These are phyloP conservation scores for Sedum album DNA, from an alignment of 164 flowering plant genomes.

Conservation along the genomic window DNA sequence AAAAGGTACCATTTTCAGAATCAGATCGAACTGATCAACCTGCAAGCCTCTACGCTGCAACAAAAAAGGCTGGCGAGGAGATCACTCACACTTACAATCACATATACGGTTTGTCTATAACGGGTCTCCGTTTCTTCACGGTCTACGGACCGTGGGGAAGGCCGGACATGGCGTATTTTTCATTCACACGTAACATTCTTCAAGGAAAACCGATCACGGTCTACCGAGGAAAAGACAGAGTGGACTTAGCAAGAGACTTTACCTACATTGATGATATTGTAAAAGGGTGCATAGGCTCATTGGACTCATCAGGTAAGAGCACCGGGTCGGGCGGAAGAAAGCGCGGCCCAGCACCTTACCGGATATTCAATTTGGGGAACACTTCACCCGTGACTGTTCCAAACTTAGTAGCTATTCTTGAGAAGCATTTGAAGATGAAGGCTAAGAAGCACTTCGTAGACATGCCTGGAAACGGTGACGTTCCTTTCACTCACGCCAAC, in stretches of 20 bases:
- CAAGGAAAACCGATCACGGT: slow-evolving; percentile 72
- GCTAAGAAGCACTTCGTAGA: slow-evolving; percentile 56
- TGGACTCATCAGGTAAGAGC: slow-evolving; percentile 61
- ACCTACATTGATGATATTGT: slow-evolving; percentile 61
- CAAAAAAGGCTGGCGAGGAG: slow-evolving; percentile 63
- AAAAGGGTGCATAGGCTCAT: slow-evolving; percentile 56
- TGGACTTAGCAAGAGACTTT: slow-evolving; percentile 67
- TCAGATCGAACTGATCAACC: slow-evolving; percentile 68
- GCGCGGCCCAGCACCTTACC: slow-evolving; percentile 52
- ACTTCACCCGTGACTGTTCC: slow-evolving; percentile 81
- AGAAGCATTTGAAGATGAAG: slow-evolving; percentile 55
- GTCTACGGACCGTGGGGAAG: slow-evolving; percentile 72
- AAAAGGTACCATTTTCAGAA: slow-evolving; percentile 59
- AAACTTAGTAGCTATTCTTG: slow-evolving; percentile 47
- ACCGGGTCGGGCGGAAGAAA: slow-evolving; percentile 70
- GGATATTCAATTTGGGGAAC: slow-evolving; percentile 69
- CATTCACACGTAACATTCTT: slow-evolving; percentile 55
- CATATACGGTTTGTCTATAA: slow-evolving; percentile 53
- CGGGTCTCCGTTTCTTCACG: slow-evolving; percentile 69
- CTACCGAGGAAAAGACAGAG: slow-evolving; percentile 61
- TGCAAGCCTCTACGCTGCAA: slow-evolving; percentile 70
- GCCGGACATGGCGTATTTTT: slow-evolving; percentile 84
- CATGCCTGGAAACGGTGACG: slow-evolving; percentile 88
- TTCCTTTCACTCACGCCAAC: slow-evolving; percentile 55
- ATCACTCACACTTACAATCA: slow-evolving; percentile 74